Base-by-base conservation (phyloP, 805 yeast genomes). In the Monosporozyma servazzii region DNA sequence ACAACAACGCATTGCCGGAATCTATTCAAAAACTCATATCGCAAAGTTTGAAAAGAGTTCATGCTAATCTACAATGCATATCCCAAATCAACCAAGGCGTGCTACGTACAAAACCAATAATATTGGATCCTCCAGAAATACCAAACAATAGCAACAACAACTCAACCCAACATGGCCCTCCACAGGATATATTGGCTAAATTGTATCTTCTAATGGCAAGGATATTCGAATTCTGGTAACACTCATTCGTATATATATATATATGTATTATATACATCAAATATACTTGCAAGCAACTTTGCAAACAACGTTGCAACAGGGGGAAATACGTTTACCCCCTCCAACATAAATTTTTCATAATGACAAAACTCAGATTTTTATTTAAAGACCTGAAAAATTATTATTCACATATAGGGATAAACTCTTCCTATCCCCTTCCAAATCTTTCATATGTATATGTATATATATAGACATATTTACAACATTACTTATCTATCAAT, bases 31-130 rank as follows among this genome's bases (percentile, higher is more conserved):
- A 51, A 15, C 33, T 61, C 25, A 53, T 61, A n/a, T 54, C 66
- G 11, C 68, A 67, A 51, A 58, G 61, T 51, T 53, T 65, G 51
- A 65, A 65, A 45, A 54, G 71, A 37, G 67, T 67, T 8, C 71
- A 67, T 54, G 62, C 69, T 13, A 67, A 67, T 52, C 51, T 67
- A 48, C 71, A 67, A 48, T 65, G 69, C 48, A 65, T 67, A 20
- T 65, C 69, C 10, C 69, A 63, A 53, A 62, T 67, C 25, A 66
- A 67, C 52, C 68, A 65, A 48, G 69, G 69, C 30, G 47, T 54
- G 3, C 45, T 44, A 15, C 52, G 52, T 15, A 58, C 62, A 8
- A 65, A 62, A 49, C 71, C 71, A 3, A 37, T 57, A 29, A 60
- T 67, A 2, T 46, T 62, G 42, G 66, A 61, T 8, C 60, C 62